Conservation (phyloP, 1,139 yeast genomes). For the Maudiozyma humilis region DNA sequence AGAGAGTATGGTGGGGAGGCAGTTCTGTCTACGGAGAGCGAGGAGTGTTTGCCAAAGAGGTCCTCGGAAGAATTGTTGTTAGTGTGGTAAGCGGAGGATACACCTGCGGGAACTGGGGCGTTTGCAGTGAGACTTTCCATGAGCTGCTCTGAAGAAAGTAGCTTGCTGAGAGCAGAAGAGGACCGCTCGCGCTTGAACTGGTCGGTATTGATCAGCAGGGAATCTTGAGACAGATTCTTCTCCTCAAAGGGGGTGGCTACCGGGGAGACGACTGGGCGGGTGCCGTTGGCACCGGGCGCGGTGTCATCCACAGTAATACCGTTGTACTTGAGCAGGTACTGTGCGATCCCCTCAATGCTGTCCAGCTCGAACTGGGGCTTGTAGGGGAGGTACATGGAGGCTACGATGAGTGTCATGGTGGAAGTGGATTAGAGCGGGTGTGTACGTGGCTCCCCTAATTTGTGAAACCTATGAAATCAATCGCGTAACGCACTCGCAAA, state of each 20-base stretch:
- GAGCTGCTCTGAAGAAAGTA: conserved; percentile 27
- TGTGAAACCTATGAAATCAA: too few relatives aligned
- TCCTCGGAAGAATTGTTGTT: conserved; percentile 18
- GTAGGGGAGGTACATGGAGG: conserved; percentile 30
- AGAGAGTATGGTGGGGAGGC: conserved; percentile 24
- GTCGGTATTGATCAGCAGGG: conserved; percentile 8
- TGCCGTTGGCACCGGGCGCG: background rate
- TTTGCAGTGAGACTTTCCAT: conserved; percentile 30
- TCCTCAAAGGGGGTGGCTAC: background rate
- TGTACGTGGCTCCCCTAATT: too few relatives aligned
- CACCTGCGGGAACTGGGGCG: conserved; percentile 21
- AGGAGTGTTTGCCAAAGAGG: conserved; percentile 8
- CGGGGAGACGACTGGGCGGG: background rate
- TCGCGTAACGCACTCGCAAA: too few relatives aligned
- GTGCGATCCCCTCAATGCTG: conserved; percentile 16
- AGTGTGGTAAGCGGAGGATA: background rate
- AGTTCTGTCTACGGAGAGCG: conserved; percentile 1
- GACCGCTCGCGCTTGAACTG: conserved; percentile 9
- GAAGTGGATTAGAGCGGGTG: too few relatives aligned
- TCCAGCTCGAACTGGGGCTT: conserved; percentile 31
- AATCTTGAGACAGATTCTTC: conserved; percentile 8
- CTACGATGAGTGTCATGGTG: conserved; percentile 29
- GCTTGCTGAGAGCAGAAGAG: conserved; percentile 16
- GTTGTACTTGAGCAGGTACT: background rate
- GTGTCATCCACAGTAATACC: background rate